Base-by-base conservation (phyloP, 176 grass and related monocot genomes). In the Bromus sterilis region DNA sequence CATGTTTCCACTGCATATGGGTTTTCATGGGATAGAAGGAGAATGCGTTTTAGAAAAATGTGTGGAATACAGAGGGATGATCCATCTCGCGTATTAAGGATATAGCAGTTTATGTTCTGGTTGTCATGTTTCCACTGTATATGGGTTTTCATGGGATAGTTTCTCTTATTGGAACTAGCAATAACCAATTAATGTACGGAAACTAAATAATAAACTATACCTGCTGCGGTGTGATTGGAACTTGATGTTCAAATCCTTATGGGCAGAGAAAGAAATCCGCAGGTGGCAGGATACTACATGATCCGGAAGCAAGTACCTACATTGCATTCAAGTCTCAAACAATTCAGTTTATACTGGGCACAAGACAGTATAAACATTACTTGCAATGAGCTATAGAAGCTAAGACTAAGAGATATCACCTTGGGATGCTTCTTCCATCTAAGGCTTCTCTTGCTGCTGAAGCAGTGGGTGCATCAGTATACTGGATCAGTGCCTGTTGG, bases 381-480 rank as follows among this genome's bases (percentile, higher is more conserved):
- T 15, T 9, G 65, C 4, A 24, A 75, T 23, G 11, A 70, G 32
- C 65, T 53, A 42, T 78, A 86, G 32, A 88, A 81, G 43, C 18
- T 34, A 82, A 74, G 63, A 77, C 14, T 16, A 51, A 56, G 33
- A 41, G 25, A 82, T 67, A 48, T 32, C 59, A 98, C 96, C 89
- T 98, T 76, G 96, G 96, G 32, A 98, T 98, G 80, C 96, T 98
- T 81, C 96, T 95, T 84, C 96, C 96, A 66, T 98, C 96, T 79
- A 98, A 84, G 43, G 93, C 90, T 80, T 98, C 90, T 86, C 89
- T 98, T 83, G 93, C 96, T 42, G 88, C 84, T 56, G 96, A 89
- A 77, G 96, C 96, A 86, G 93, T 98, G 57, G 85, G 78, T 74
- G 88, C 56, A 90, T 98, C 96, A 64, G 86, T 89, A 61, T 95